These are phyloP conservation scores for Eucalyptus polybractea DNA, from an alignment of 345 rosid species.

Conservation along the genomic window DNA sequence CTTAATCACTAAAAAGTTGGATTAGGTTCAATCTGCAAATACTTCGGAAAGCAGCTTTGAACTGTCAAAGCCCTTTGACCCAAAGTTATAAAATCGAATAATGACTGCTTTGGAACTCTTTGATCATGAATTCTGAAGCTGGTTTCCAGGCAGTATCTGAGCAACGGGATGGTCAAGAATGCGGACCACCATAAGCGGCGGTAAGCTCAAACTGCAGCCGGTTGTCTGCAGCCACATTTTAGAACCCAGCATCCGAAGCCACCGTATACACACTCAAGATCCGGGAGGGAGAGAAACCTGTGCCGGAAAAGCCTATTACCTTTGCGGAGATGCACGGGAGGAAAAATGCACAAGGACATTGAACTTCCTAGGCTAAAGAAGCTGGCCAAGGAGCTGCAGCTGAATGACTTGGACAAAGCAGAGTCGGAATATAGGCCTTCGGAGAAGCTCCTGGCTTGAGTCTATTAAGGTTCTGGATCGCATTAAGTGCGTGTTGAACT, in stretches of 20 bases:
- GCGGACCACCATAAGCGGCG: constrained; percentile 68
- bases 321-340: constrained; percentile 69
- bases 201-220: constrained; percentile 68
- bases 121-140: not conserved
- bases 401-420: constrained; percentile 7
- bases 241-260: constrained; percentile 72
- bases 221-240: constrained; percentile 62
- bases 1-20: not conserved
- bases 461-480: not conserved
- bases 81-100: no score
- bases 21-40: not conserved
- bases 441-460: constrained; percentile 41
- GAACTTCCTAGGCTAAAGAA: constrained; percentile 68
- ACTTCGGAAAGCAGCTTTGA: not conserved
- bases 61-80: not conserved
- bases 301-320: constrained; percentile 50
- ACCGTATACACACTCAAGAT: constrained; percentile 46
- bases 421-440: constrained; percentile 23
- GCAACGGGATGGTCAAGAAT: constrained; percentile 76
- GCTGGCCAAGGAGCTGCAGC: constrained; percentile 40
- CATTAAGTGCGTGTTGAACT: not conserved
- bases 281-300: constrained; percentile 47
- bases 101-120: not conserved
- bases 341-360: constrained; percentile 67
- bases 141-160: constrained; percentile 31